Base-by-base conservation (phyloP, 257 asterid genomes). In the Solanum ossicruentum region DNA sequence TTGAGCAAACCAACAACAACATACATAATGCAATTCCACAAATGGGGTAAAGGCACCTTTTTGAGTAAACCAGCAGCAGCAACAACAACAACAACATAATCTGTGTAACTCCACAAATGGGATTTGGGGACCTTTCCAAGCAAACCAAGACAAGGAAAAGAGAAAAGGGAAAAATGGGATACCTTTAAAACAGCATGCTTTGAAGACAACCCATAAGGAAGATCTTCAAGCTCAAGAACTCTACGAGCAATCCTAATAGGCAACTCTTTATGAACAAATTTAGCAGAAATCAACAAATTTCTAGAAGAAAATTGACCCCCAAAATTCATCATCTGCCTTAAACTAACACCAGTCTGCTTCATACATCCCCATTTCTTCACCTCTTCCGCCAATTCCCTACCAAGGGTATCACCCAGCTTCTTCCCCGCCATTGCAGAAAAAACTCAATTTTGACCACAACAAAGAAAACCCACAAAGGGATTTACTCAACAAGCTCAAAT, bases 291-390 rank as follows among this genome's bases (percentile, higher is more conserved):
- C 82, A 96, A 91, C 57, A 96, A 93, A 86, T 93, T 94, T 0
- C 93, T 87, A 9, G 89, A 88, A 11, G 92, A 91, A 39, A 98
- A 94, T 18, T 85, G 87, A 12, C 94, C 91, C 10, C 99, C 99
- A 55, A 96, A 96, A 84, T 96, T 93, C 97, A 92, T 93, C 99
- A 96, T 96, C 87, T 94, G 95, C 36, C 96, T 91, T 51, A 96
- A 97, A 87, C 97, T 93, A 7, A 96, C 99, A 9, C 99, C 98
- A 0, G 91, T 96, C 85, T 93, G 99, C 86, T 94, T 95, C 97
- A 96, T 89, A 47, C 87, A 80, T 2, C 95, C 98, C 95, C 95
- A 92, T 92, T 67, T 90, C 26, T 91, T 95, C 60, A 94, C 97
- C 84, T 96, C 93, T 45, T 91, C 95, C 17, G 90, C 85, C 13